Conservation (phyloP, 2,329 filamentous ascomycete genomes). For the Phoma sp. region DNA sequence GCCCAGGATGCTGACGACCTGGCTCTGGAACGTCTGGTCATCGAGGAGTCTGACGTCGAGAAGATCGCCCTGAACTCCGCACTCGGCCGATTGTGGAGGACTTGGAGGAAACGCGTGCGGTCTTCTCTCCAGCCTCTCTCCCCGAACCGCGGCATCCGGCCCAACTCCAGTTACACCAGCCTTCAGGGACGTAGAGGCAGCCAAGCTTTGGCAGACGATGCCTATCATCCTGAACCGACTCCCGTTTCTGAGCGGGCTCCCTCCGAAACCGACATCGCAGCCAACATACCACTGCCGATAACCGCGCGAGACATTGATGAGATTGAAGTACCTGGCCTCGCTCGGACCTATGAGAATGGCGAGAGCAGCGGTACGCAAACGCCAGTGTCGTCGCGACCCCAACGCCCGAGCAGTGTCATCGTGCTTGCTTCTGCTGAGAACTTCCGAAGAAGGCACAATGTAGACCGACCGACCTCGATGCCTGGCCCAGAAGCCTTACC, state of each 20-base stretch:
- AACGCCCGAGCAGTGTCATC: constrained; percentile 41
- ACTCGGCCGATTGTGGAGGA: constrained; percentile 87
- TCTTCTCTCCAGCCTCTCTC: constrained; percentile 35
- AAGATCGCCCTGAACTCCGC: constrained; percentile 89
- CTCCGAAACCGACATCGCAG: constrained; percentile 57
- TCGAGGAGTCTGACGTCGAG: constrained; percentile 92
- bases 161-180: constrained; percentile 38
- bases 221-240: constrained; percentile 26
- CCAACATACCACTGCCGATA: constrained; percentile 72
- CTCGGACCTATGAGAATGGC: constrained; percentile 66
- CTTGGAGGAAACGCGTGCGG: constrained; percentile 88
- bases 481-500: constrained; percentile 30
- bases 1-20: constrained; percentile 60
- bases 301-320: constrained; percentile 74
- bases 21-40: constrained; percentile 71
- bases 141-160: constrained; percentile 36
- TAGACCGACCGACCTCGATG: constrained; percentile 41
- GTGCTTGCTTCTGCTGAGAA: constrained; percentile 32
- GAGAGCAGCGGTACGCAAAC: constrained; percentile 36
- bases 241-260: constrained; percentile 52
- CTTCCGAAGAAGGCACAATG: constrained; percentile 24
- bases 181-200: constrained; percentile 39
- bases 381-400: constrained; percentile 28
- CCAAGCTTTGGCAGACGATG: constrained; percentile 37
- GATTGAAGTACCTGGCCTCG: constrained; percentile 78